These are phyloP conservation scores for Phytophthora chlamydospora DNA, from an alignment of 352 stramenopile genomes.

Conservation along the genomic window DNA sequence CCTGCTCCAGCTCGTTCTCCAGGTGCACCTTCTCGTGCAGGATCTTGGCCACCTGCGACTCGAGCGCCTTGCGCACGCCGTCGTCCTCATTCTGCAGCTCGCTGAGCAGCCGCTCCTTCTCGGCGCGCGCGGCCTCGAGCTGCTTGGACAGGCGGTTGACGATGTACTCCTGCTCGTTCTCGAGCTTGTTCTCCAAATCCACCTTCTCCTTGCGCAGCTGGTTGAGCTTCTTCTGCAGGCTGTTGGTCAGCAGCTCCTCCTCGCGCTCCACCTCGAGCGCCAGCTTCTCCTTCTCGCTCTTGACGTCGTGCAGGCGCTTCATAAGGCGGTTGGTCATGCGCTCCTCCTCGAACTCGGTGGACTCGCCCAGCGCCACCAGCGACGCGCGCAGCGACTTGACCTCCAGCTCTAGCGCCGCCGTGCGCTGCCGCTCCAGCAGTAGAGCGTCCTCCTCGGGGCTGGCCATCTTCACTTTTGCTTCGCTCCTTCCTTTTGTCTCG, in stretches of 20 bases:
- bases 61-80: slow-evolving; percentile 63
- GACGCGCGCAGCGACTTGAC: slow-evolving; percentile 69
- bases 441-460: slow-evolving; percentile 48
- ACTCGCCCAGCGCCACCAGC: slow-evolving; percentile 83
- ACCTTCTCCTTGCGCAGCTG: slow-evolving; percentile 90
- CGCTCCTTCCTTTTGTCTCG: too few species aligned
- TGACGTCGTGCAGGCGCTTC: slow-evolving; percentile 77
- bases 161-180: slow-evolving; percentile 93
- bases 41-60: slow-evolving; percentile 85
- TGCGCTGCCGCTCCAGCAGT: slow-evolving; percentile 79
- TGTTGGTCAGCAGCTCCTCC: slow-evolving; percentile 92
- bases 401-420: slow-evolving; percentile 67
- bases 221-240: slow-evolving; percentile 89
- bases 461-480: slow-evolving; percentile 21
- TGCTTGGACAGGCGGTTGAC: slow-evolving; percentile 92
- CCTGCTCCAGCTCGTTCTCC: slow-evolving; percentile 89
- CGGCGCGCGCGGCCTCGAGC: slow-evolving; percentile 66
- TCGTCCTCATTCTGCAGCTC: slow-evolving; percentile 78
- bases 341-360: slow-evolving; percentile 86
- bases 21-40: slow-evolving; percentile 84
- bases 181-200: slow-evolving; percentile 92
- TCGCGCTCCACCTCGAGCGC: slow-evolving; percentile 89
- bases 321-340: slow-evolving; percentile 86
- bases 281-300: slow-evolving; percentile 90
- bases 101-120: slow-evolving; percentile 73